Conservation (phyloP, 2,329 filamentous ascomycete species). For the Lecanicillium sp. region DNA sequence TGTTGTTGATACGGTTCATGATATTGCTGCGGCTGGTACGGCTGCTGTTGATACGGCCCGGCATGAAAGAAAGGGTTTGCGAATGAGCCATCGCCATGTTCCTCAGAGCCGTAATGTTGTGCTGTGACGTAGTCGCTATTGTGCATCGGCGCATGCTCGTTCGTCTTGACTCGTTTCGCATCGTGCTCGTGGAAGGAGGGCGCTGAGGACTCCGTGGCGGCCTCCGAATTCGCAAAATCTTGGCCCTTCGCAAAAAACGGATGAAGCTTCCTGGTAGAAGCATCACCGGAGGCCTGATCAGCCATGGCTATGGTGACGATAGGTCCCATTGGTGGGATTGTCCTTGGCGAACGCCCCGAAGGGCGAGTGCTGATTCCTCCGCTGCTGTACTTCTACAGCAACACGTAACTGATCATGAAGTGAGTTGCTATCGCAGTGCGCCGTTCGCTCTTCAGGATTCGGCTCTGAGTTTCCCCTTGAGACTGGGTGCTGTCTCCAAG, state of each 20-base stretch:
- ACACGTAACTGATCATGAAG: background rate
- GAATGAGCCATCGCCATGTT: too few species aligned
- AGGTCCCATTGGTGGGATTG: constrained; percentile 33
- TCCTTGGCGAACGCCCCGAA: background rate
- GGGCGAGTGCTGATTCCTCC: background rate
- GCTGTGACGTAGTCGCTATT: too few species aligned
- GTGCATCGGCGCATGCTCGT: constrained; percentile 19
- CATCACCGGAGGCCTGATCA: constrained; percentile 31
- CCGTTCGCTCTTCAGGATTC: too few species aligned
- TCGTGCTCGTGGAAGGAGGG: background rate
- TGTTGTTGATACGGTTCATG: background rate
- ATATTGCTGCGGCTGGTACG: background rate
- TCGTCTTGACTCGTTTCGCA: constrained; percentile 39
- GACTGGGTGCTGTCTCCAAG: too few species aligned
- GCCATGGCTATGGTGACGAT: constrained; percentile 40
- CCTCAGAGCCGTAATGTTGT: too few species aligned
- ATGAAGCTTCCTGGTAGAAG: constrained; percentile 42
- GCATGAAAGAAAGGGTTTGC: too few species aligned
- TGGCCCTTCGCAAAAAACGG: constrained; percentile 44
- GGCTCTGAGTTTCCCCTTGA: too few species aligned
- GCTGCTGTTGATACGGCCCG: too few species aligned
- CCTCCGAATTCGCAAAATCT: background rate
- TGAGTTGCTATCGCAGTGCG: background rate
- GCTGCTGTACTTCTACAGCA: constrained; percentile 4
- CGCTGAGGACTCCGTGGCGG: background rate